Conservation (phyloP, 257 asterid species). For the Gynochthodes officinalis region DNA sequence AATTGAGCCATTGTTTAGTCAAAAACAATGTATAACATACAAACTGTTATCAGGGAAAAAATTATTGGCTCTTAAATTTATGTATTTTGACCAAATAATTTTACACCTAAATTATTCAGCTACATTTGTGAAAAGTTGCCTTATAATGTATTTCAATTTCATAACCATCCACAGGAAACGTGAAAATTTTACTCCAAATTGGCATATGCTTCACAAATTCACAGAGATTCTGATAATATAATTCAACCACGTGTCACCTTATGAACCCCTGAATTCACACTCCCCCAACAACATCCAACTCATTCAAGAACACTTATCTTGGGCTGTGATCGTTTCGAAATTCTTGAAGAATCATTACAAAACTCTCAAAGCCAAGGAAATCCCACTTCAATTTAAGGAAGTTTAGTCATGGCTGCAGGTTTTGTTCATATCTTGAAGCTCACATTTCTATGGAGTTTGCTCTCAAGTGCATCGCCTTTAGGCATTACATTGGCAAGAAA, state of each 20-base stretch:
- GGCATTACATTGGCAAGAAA: slow-evolving; percentile 14
- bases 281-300: neutral
- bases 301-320: neutral
- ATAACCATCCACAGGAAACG: too few species aligned
- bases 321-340: neutral
- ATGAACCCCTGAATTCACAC: slow-evolving; percentile 1
- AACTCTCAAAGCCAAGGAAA: neutral
- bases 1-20: too few species aligned
- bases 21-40: too few species aligned
- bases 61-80: too few species aligned
- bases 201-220: slow-evolving; percentile 3
- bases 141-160: too few species aligned
- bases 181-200: too few species aligned
- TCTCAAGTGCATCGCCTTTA: slow-evolving; percentile 27
- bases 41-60: too few species aligned
- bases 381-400: neutral
- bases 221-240: slow-evolving; percentile 14
- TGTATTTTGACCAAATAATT: too few species aligned
- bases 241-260: slow-evolving; percentile 19
- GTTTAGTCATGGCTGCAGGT: neutral
- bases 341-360: neutral
- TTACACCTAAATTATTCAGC: too few species aligned
- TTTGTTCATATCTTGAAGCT: slow-evolving; percentile 35
- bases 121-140: too few species aligned
- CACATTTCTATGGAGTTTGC: slow-evolving; percentile 40